phyloP scores from a whole-genome alignment of 192 early-diverging fungal genomes.

The Backusella mclennaniae region DNA sequence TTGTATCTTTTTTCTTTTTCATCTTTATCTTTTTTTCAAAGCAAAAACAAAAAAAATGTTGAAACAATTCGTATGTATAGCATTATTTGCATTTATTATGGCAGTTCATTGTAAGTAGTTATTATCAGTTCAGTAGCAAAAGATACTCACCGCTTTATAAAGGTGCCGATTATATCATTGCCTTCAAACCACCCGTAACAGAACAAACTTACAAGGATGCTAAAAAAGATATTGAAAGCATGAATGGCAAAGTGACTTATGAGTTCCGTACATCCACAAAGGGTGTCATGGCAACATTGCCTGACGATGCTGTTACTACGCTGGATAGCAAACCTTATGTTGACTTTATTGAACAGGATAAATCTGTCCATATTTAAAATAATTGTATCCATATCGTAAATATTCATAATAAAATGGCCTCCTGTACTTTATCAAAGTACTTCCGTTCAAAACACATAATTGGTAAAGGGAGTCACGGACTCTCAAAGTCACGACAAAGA shows the following conservation, averaged over 20 bases:
- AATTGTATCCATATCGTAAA: background rate
- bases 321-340: slow-evolving; percentile 25
- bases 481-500: background rate
- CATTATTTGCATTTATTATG: background rate
- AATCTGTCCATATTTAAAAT: slow-evolving; percentile 7
- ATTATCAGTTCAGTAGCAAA: background rate
- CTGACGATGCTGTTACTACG: slow-evolving; percentile 17
- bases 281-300: slow-evolving; percentile 24
- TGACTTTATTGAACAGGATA: slow-evolving; percentile 31
- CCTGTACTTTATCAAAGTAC: background rate
- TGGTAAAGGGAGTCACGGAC: background rate
- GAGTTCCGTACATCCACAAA: slow-evolving; percentile 19
- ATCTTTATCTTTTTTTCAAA: background rate
- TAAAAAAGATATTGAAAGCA: slow-evolving; percentile 21
- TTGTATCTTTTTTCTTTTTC: background rate
- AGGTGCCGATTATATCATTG: slow-evolving; percentile 23
- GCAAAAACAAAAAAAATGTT: background rate
- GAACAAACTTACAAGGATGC: slow-evolving; percentile 12
- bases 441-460: background rate
- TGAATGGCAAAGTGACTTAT: slow-evolving; percentile 20
- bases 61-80: background rate
- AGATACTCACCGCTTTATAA: background rate
- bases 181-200: slow-evolving; percentile 11
- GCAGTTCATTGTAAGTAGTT: background rate
- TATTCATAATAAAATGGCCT: background rate